Conservation (phyloP, 306 rosid genomes). For the Castanea sativa region DNA sequence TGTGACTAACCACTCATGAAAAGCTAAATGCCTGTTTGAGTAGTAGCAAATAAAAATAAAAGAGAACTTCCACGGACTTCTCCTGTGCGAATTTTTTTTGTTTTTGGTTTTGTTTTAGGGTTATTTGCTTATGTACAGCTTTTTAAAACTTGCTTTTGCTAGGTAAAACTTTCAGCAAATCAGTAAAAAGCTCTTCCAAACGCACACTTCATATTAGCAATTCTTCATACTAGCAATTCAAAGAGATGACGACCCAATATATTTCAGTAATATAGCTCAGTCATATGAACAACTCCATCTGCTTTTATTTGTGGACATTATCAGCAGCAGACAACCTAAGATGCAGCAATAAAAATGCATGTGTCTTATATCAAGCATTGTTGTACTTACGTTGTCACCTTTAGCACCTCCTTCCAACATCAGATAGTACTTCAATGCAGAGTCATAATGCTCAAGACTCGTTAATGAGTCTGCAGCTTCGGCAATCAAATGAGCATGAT, state of each 20-base stretch:
- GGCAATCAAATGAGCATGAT: constrained; percentile 47
- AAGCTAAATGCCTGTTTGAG: background rate
- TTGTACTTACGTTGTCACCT: constrained; percentile 48
- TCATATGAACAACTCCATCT: background rate
- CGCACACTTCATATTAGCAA: too few species aligned
- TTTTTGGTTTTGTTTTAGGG: too few species aligned
- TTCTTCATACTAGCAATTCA: too few species aligned
- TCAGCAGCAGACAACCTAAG: constrained; percentile 1
- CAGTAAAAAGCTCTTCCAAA: too few species aligned
- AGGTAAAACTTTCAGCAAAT: too few species aligned
- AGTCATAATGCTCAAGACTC: constrained; percentile 55
- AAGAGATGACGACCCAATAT: background rate
- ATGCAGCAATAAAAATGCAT: constrained; percentile 11
- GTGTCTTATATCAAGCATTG: constrained; percentile 1
- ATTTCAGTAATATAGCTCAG: background rate
- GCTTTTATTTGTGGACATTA: constrained; percentile 6
- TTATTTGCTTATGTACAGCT: too few species aligned
- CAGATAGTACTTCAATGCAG: constrained; percentile 69
- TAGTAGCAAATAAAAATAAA: background rate
- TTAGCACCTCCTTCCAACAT: constrained; percentile 54
- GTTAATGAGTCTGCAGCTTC: constrained; percentile 65
- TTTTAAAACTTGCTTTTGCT: too few species aligned
- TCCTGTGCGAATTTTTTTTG: too few species aligned
- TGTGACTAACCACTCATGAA: background rate
- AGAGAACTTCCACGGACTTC: too few species aligned